Percentiles rank a stretch among this genome's conserved stretches.
Evolutionary conservation across 176 grass and related monocot genomes (phyloP).

Genomic region (Alloteropsis semialata): DNA sequence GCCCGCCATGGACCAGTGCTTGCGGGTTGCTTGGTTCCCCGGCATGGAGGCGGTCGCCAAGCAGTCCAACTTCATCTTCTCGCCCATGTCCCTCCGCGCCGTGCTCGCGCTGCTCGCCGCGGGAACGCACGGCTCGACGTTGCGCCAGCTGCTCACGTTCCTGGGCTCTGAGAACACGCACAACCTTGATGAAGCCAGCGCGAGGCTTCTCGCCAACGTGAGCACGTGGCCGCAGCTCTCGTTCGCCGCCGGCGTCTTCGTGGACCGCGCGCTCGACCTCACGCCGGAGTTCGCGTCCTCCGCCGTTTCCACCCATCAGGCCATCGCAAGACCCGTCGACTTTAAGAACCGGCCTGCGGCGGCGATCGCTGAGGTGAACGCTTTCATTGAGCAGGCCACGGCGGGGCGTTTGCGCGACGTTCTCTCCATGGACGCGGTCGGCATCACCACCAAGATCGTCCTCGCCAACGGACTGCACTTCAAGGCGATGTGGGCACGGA

Average conservation of each 20-base stretch:
- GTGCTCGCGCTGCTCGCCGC: conserved; percentile 27
- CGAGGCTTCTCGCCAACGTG: background rate
- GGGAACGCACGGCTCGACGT: background rate
- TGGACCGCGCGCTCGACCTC: conserved; percentile 5
- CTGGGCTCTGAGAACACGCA: background rate
- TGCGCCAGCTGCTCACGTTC: conserved; percentile 19
- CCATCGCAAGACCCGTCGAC: background rate
- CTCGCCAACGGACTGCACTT: conserved; percentile 33
- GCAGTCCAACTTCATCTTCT: conserved; percentile 42
- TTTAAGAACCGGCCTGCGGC: background rate
- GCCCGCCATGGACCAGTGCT: conserved; percentile 5
- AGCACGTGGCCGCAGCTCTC: conserved; percentile 9
- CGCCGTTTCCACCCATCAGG: background rate
- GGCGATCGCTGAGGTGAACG: background rate
- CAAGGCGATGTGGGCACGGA: conserved; percentile 28
- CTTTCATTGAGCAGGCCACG: background rate
- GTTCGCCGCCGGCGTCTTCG: conserved; percentile 26
- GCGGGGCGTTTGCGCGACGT: background rate
- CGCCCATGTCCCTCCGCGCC: background rate
- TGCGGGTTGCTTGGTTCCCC: conserved; percentile 7
- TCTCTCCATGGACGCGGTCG: background rate
- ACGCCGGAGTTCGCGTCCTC: background rate
- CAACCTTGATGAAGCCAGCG: background rate
- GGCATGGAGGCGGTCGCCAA: conserved; percentile 3
- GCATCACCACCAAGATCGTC: background rate